Percentiles rank a stretch among this genome's conserved stretches.
Evolutionary conservation across 228 moss, liverwort and hornwort species (phyloP).

Genomic region (Sphagnum magellanicum): DNA sequence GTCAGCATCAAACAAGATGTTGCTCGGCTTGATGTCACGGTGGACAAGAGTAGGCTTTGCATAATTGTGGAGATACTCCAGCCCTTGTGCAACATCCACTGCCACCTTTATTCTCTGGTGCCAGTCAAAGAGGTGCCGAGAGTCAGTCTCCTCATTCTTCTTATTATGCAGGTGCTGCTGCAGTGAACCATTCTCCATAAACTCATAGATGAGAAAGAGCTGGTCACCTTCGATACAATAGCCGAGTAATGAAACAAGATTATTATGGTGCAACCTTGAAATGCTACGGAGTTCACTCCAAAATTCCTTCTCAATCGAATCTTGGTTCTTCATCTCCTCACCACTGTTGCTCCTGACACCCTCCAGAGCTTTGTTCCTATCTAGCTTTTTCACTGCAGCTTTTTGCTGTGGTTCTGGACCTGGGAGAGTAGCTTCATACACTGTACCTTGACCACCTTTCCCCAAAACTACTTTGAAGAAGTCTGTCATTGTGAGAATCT

Average conservation of each 20-base stretch:
- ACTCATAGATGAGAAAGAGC: not conserved
- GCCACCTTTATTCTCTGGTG: slow-evolving; percentile 36
- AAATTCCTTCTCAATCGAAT: not conserved
- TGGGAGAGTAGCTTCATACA: slow-evolving; percentile 32
- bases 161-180: not conserved
- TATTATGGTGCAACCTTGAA: not conserved
- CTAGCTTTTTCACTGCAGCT: slow-evolving; percentile 40
- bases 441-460: slow-evolving; percentile 47
- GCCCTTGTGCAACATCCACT: slow-evolving; percentile 46
- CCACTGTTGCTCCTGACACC: not conserved
- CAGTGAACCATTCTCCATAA: not conserved
- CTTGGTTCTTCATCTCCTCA: not conserved
- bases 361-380: slow-evolving; percentile 9
- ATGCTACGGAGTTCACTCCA: not conserved
- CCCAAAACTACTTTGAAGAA: slow-evolving; percentile 35
- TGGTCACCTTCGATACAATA: not conserved
- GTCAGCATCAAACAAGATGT: slow-evolving; percentile 41
- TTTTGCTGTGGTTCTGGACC: slow-evolving; percentile 13
- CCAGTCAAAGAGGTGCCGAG: slow-evolving; percentile 22
- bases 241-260: not conserved
- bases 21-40: slow-evolving; percentile 43
- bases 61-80: slow-evolving; percentile 44
- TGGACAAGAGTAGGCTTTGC: slow-evolving; percentile 46
- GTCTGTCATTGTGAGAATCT: slow-evolving; percentile 35
- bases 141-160: not conserved